Evolutionary conservation across 2,329 filamentous ascomycete genomes (phyloP).

Genomic region (Penicillium digitatum): DNA sequence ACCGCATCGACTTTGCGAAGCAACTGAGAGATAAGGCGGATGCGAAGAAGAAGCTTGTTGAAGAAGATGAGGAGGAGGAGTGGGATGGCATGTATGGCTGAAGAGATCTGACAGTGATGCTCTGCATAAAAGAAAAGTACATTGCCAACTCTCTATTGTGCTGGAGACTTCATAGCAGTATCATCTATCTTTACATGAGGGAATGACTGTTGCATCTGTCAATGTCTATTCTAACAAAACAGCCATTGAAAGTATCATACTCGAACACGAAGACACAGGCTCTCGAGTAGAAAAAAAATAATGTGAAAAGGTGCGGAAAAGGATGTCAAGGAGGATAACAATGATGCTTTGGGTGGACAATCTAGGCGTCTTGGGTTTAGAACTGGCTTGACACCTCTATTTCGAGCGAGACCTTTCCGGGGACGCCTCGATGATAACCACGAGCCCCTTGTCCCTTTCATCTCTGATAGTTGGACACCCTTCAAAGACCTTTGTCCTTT

Average conservation of each 20-base stretch:
- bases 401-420: not conserved
- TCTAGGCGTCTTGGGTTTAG: not conserved
- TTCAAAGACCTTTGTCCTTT: not conserved
- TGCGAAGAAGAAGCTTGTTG: slow-evolving; percentile 44
- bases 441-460: not conserved
- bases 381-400: not conserved
- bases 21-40: slow-evolving; percentile 50
- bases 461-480: not conserved
- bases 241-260: not conserved
- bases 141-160: not conserved
- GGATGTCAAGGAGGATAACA: not conserved
- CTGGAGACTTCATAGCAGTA: not conserved
- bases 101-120: slow-evolving; percentile 2
- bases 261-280: not conserved
- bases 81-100: slow-evolving; percentile 49
- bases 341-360: not conserved
- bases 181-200: not conserved
- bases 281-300: not conserved
- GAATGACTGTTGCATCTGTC: slow-evolving; percentile 1
- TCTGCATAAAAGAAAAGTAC: slow-evolving; percentile 3
- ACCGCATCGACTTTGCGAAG: slow-evolving; percentile 57
- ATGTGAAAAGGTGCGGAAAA: not conserved
- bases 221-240: not conserved
- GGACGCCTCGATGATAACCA: not conserved
- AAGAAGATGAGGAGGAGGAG: slow-evolving; percentile 45